Percentiles rank a stretch among this genome's conserved stretches.
phyloP scores from a whole-genome alignment of 1,284 basidiomycete genomes.

The Cryptococcus sp. region DNA sequence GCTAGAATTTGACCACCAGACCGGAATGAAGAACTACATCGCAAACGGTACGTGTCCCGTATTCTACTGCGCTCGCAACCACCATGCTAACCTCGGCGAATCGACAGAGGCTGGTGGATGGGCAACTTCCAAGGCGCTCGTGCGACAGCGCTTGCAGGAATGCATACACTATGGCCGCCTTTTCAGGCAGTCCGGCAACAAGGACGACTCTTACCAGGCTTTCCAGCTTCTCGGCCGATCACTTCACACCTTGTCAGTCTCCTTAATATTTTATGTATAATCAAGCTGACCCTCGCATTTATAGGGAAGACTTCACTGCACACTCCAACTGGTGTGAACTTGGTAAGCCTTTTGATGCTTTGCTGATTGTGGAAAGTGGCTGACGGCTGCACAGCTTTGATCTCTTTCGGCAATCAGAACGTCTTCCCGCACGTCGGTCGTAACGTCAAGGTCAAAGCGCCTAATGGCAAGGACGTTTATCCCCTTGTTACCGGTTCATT shows the following conservation, averaged over 20 bases:
- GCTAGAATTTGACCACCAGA: conserved; percentile 79
- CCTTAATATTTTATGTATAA: background rate
- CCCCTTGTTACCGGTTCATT: conserved; percentile 89
- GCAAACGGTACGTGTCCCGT: conserved; percentile 65
- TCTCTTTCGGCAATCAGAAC: conserved; percentile 70
- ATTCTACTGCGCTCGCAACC: background rate
- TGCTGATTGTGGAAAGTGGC: background rate
- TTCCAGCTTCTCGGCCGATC: conserved; percentile 74
- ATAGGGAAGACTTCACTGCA: conserved; percentile 63
- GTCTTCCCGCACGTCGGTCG: conserved; percentile 92
- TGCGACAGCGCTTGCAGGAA: conserved; percentile 72
- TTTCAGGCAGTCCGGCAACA: conserved; percentile 62
- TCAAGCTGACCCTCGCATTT: conserved; percentile 46
- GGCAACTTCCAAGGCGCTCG: conserved; percentile 85
- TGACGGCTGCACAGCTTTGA: conserved; percentile 58
- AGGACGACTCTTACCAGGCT: conserved; percentile 79
- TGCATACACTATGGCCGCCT: conserved; percentile 63
- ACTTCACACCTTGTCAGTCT: conserved; percentile 45
- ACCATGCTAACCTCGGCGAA: background rate
- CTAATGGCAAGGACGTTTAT: conserved; percentile 72
- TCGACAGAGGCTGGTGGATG: conserved; percentile 66
- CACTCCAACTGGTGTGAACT: conserved; percentile 89
- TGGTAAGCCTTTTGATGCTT: conserved; percentile 15
- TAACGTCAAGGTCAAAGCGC: conserved; percentile 72
- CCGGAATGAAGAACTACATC: conserved; percentile 97